These are phyloP conservation scores for Lactifluus rugatus DNA, from an alignment of 768 basidiomycete species.

Conservation along the genomic window DNA sequence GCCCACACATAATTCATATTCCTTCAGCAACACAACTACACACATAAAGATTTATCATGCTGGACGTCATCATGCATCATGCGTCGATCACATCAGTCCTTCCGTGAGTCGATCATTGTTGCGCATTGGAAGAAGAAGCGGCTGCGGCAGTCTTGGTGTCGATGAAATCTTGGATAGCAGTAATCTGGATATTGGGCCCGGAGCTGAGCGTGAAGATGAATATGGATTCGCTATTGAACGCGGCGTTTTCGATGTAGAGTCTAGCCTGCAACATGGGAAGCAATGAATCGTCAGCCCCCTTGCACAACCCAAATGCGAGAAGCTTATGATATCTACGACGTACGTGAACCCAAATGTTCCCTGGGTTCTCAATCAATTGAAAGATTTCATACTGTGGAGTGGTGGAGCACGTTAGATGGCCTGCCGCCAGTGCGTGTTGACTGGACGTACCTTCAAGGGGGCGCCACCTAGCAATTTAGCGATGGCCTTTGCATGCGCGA, in stretches of 20 bases:
- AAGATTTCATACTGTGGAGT: slow-evolving; percentile 10
- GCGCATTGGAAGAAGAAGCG: neutral
- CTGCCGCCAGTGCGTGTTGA: neutral
- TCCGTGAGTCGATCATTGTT: neutral
- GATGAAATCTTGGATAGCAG: slow-evolving; percentile 4
- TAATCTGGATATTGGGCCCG: slow-evolving; percentile 4
- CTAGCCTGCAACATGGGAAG: neutral
- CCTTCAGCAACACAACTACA: too few relatives aligned
- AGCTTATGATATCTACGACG: neutral
- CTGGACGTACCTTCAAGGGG: neutral
- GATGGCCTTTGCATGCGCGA: neutral
- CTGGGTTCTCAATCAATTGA: neutral
- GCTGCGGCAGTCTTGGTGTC: slow-evolving; percentile 2
- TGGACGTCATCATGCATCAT: too few relatives aligned
- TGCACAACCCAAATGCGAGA: neutral
- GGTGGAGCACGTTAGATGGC: neutral
- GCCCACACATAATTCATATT: too few relatives aligned
- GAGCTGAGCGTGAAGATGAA: neutral
- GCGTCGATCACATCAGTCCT: neutral
- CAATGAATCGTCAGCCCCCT: neutral
- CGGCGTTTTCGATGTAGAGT: neutral
- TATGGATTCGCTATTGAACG: neutral
- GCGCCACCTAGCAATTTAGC: neutral
- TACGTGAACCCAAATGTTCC: slow-evolving; percentile 10
- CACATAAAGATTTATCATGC: too few relatives aligned